Evolutionary conservation across 2,329 filamentous ascomycete genomes (phyloP).

Genomic region (Fusarium sp.): DNA sequence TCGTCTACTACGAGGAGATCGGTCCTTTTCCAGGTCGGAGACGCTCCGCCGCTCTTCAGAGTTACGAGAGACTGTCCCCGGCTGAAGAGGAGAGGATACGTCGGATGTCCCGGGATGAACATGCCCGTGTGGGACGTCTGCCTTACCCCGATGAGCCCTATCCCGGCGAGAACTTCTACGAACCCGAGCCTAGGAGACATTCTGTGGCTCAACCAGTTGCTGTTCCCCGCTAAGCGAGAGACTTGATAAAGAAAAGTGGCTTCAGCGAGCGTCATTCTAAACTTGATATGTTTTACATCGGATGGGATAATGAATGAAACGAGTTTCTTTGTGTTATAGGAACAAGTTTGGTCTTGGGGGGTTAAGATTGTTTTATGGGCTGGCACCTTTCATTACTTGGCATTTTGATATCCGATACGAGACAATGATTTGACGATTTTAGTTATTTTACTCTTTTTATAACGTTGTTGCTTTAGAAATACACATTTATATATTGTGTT

Average conservation of each 20-base stretch:
- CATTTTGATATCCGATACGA: constrained; percentile 1
- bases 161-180: constrained; percentile 33
- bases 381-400: constrained; percentile 5
- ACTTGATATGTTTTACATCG: neutral
- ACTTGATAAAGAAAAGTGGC: neutral
- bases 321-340: neutral
- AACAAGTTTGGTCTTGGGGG: neutral
- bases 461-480: constrained; percentile 6
- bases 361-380: neutral
- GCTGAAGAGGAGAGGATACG: constrained; percentile 22
- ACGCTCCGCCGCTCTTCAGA: constrained; percentile 20
- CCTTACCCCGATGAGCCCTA: constrained; percentile 37
- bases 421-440: neutral
- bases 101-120: constrained; percentile 13
- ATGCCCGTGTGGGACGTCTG: constrained; percentile 7
- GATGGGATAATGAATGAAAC: neutral
- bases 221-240: constrained; percentile 22
- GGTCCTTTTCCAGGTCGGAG: constrained; percentile 18
- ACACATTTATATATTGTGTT: constrained; percentile 10
- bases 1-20: constrained; percentile 33
- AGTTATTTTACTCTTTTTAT: neutral
- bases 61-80: constrained; percentile 28
- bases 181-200: constrained; percentile 23
- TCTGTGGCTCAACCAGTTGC: constrained; percentile 21
- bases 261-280: neutral